Evolutionary conservation across 2,329 filamentous ascomycete species (phyloP).

Genomic region (Sphaerulina musiva): DNA sequence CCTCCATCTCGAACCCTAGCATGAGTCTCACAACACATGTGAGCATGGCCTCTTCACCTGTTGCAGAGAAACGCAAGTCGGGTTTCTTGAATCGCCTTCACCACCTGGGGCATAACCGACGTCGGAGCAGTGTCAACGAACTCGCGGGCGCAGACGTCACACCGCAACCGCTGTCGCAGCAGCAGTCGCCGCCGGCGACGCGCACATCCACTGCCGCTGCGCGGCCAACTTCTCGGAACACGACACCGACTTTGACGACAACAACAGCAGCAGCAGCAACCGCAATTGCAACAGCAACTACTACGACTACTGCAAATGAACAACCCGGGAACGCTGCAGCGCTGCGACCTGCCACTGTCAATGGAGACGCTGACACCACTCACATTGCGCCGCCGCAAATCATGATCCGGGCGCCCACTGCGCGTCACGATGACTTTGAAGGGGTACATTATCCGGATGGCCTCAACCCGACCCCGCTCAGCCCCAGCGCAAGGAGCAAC

Average conservation of each 20-base stretch:
- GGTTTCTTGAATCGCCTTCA: conserved; percentile 19
- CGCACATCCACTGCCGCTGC: conserved; percentile 9
- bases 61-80: conserved; percentile 18
- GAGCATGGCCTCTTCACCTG: conserved; percentile 13
- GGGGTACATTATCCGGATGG: conserved; percentile 18
- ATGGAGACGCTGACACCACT: conserved; percentile 6
- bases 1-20: conserved; percentile 12
- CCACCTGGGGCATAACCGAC: conserved; percentile 14
- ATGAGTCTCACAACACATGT: conserved; percentile 14
- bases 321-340: background rate
- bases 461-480: conserved; percentile 15
- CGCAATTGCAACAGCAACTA: background rate
- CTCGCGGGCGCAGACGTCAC: background rate
- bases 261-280: background rate
- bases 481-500: conserved; percentile 15
- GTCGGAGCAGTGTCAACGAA: conserved; percentile 12
- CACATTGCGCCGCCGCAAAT: conserved; percentile 7
- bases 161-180: background rate
- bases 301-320: background rate
- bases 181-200: background rate
- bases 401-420: conserved; percentile 11
- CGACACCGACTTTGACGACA: background rate
- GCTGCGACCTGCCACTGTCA: conserved; percentile 5
- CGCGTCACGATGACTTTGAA: conserved; percentile 11
- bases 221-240: conserved; percentile 1